These are phyloP conservation scores for Dissophora globulifera DNA, from an alignment of 192 early-diverging fungal genomes.

Conservation along the genomic window DNA sequence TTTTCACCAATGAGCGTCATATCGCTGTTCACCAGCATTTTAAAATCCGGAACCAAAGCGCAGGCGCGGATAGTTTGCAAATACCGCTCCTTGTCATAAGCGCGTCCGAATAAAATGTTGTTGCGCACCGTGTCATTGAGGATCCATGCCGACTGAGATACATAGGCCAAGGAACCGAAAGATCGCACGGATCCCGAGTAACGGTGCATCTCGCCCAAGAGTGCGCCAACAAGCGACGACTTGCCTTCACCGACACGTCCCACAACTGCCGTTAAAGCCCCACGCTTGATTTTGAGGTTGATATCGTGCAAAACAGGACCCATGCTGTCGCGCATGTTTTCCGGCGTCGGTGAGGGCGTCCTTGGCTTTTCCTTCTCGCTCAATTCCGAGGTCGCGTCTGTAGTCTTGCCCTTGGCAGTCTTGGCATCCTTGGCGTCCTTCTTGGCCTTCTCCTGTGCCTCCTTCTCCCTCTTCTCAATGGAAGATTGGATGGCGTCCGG, in stretches of 20 bases:
- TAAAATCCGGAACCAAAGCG: slow-evolving; percentile 84
- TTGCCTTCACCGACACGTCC: slow-evolving; percentile 67
- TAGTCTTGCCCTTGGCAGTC: too few relatives aligned
- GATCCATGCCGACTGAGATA: slow-evolving; percentile 84
- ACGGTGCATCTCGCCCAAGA: slow-evolving; percentile 63
- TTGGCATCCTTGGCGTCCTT: slow-evolving; percentile 3
- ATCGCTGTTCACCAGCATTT: slow-evolving; percentile 88
- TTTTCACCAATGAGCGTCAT: slow-evolving; percentile 90
- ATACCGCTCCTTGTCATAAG: slow-evolving; percentile 70
- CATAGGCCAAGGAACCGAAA: slow-evolving; percentile 46
- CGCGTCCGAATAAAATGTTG: slow-evolving; percentile 92
- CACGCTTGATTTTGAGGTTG: slow-evolving; percentile 55
- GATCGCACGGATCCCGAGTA: slow-evolving; percentile 36
- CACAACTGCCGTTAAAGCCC: slow-evolving; percentile 56
- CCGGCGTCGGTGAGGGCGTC: neutral
- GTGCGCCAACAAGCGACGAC: slow-evolving; percentile 59
- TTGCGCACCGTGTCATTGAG: slow-evolving; percentile 92
- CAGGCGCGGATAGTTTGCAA: slow-evolving; percentile 77
- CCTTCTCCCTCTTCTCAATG: slow-evolving; percentile 21
- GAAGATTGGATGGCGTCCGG: slow-evolving; percentile 30
- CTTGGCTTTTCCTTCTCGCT: neutral
- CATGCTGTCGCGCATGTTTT: slow-evolving; percentile 26
- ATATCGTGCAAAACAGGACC: slow-evolving; percentile 51
- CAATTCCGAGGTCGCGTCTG: too few relatives aligned
- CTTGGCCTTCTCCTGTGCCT: slow-evolving; percentile 17